Conservation (phyloP, 169 alveolate species). For the Toxoplasma gondii region DNA sequence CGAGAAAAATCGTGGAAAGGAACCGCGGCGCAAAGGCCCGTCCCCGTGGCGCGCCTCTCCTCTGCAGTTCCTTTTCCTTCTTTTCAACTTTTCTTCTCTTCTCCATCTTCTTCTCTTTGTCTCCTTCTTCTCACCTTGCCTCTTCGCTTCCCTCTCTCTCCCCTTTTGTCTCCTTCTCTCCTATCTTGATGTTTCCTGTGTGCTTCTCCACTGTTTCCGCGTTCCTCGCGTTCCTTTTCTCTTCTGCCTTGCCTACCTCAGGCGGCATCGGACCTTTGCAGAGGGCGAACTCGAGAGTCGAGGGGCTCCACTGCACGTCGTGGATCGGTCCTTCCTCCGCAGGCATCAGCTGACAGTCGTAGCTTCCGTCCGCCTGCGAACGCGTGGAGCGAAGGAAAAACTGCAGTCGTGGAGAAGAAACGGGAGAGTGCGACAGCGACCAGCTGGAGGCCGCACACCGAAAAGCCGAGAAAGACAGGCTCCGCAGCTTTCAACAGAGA, state of each 20-base stretch:
- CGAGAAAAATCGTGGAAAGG: no score
- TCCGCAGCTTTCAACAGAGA: no score
- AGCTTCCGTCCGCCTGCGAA: constrained; percentile 42
- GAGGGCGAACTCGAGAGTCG: constrained; percentile 39
- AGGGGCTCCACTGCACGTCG: constrained; percentile 55
- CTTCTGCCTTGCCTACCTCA: neutral
- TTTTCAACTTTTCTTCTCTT: no score
- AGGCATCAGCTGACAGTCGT: constrained; percentile 22
- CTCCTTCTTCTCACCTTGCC: no score
- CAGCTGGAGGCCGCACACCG: neutral
- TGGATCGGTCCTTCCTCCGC: constrained; percentile 51
- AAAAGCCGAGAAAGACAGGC: no score
- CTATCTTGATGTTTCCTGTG: no score
- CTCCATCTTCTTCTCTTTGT: no score
- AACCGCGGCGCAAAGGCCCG: no score
- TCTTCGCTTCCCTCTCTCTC: neutral
- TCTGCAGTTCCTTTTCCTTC: no score
- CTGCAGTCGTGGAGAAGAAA: neutral
- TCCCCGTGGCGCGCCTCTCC: no score
- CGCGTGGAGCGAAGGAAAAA: neutral
- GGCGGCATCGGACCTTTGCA: constrained; percentile 54
- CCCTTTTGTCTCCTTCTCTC: neutral
- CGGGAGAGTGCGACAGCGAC: neutral
- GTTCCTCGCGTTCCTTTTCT: no score
- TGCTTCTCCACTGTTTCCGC: no score